Conservation (phyloP, 768 basidiomycete genomes). For the Boletus rubropictus region DNA sequence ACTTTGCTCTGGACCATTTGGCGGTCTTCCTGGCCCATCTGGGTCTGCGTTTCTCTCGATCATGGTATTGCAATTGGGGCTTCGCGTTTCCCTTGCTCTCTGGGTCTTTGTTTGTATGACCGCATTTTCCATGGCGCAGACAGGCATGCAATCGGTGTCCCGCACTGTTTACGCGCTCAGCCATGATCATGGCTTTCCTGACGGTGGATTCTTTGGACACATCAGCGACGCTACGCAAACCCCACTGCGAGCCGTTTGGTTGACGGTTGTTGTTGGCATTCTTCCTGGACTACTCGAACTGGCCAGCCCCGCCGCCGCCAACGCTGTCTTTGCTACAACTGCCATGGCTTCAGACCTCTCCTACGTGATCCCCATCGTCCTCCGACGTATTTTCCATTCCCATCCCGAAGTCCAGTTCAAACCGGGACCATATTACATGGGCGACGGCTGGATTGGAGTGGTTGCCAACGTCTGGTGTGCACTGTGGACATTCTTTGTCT, state of each 20-base stretch:
- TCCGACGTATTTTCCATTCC: slow-evolving; percentile 44
- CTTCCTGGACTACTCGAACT: slow-evolving; percentile 46
- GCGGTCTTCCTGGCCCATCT: slow-evolving; percentile 45
- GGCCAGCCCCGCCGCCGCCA: slow-evolving; percentile 46
- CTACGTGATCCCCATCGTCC: slow-evolving; percentile 54
- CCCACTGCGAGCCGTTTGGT: slow-evolving; percentile 52
- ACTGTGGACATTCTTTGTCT: no score
- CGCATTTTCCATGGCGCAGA: no score
- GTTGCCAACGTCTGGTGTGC: no score
- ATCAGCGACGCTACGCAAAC: slow-evolving; percentile 44
- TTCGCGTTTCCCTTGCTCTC: no score
- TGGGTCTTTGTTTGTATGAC: no score
- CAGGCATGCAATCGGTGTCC: slow-evolving; percentile 48
- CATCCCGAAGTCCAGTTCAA: slow-evolving; percentile 56
- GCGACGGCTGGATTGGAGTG: no score
- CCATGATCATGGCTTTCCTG: slow-evolving; percentile 49
- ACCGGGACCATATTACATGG: slow-evolving; percentile 59
- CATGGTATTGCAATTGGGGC: slow-evolving; percentile 50
- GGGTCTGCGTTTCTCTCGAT: slow-evolving; percentile 54
- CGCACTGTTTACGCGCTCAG: slow-evolving; percentile 57
- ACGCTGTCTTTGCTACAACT: slow-evolving; percentile 52
- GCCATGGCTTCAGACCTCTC: slow-evolving; percentile 48
- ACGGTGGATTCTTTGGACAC: slow-evolving; percentile 51
- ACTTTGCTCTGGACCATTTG: slow-evolving; percentile 48
- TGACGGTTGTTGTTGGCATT: slow-evolving; percentile 39